Evolutionary conservation across 495 filamentous ascomycete genomes (phyloP), one percentile per base, ranked within the genome.

Genomic region (Lasiosphaeria hispida): DNA sequence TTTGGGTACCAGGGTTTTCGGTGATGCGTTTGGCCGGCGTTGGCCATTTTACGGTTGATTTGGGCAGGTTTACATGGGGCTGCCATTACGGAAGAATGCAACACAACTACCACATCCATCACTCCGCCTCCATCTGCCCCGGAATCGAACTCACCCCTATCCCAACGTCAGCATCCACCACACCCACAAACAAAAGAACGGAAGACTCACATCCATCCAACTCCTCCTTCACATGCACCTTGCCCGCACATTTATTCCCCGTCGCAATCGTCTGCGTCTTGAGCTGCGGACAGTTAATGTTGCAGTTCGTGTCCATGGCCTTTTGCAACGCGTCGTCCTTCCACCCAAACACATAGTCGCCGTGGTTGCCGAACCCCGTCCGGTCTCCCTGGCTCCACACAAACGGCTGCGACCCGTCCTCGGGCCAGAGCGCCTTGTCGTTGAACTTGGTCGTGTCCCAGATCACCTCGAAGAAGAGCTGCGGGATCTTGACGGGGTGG

Each of bases 331-430:
- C 67, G 42, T 72, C 50, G 19, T 67, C 71, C 56, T 73, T 72
- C 70, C 72, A 73, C 10, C 74, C 71, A 52, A 75, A 75, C 1
- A 75, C 60, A 39, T 75, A 75, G 58, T 77, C 72, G 4, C 72
- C 74, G 61, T 77, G 73, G 43, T 69, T 69, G 0, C 70, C 69
- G 57, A 69, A 74, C 1, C 74, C 74, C 0, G 71, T 73, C 4
- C 52, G 43, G 52, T 78, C 69, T 33, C 72, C 75, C 39, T 74
- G 73, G 50, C 64, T 69, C 67, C 76, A 74, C 10, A 77, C 71
- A 55, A n/a, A n/a, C n/a, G n/a, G n/a, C n/a, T n/a, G n/a, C n/a
- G n/a, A n/a, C n/a, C n/a, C n/a, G n/a, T n/a, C 73, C 36, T 62
- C 64, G 7, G 76, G 74, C 75, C 75, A 78, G 23, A 70, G 56